Evolutionary conservation across 2,329 filamentous ascomycete species (phyloP), one percentile per base, ranked within the genome.

Genomic region (Zalaria sp.): DNA sequence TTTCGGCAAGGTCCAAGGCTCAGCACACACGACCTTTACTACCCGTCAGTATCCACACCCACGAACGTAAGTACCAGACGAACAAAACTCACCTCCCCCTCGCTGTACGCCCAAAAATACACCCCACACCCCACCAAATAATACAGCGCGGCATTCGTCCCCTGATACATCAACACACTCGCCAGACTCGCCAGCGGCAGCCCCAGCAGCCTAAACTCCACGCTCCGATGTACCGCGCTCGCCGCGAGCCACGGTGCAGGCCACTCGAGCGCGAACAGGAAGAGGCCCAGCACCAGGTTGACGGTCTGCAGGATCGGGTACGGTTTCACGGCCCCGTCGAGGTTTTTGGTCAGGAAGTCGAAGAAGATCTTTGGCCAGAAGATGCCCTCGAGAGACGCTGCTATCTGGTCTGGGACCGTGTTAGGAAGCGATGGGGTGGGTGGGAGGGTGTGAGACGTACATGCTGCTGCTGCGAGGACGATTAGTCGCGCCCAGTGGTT

Each of bases 311-410:
- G 71, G 39, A 87, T 69, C 1, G 91, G 91, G n/a, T 91, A 62
- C 1, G 89, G 89, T 55, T 83, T 87, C 47, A 96, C 85, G 38
- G 82, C 83, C 42, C 69, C 72, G 58, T 98, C 85, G 53, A 98
- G 78, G 53, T 85, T 87, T 57, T 85, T 87, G 46, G 89, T 95
- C 50, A 91, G 66, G 61, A 94, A 94, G 64, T 98, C 91, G 82
- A 84, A 98, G 67, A 98, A 93, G 58, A 98, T 81, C 63, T 98
- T 98, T 51, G 91, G 91, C 87, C 88, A 98, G 75, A 98, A 89
- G 73, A 91, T 94, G 56, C 77, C 80, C 66, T 93, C 77, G 43
- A 98, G 66, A 10, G 82, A 80, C 46, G 87, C 87, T 46, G 71
- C 78, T 48, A 95, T 64, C 75, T 98, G 91, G 62, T 94, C 87